phyloP scores from a whole-genome alignment of 2,329 filamentous ascomycete species.

The Tolypocladium tropicale region DNA sequence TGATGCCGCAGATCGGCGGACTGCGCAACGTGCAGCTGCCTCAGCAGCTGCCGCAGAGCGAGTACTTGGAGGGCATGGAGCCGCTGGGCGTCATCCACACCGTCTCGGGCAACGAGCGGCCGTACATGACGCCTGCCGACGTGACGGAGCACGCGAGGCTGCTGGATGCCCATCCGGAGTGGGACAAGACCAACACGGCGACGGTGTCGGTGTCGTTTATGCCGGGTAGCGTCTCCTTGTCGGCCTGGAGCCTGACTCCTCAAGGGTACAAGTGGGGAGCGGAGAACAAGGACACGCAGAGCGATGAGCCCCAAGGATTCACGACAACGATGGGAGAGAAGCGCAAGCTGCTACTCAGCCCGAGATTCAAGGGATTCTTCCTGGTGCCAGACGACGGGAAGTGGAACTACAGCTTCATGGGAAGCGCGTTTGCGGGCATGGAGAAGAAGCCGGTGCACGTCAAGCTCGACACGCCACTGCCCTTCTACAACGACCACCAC shows the following conservation, averaged over 20 bases:
- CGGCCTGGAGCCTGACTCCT: constrained; percentile 87
- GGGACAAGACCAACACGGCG: constrained; percentile 75
- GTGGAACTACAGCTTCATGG: constrained; percentile 99
- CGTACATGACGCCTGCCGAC: constrained; percentile 92
- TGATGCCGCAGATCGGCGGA: constrained; percentile 93
- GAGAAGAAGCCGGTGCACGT: constrained; percentile 89
- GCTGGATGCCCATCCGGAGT: constrained; percentile 61
- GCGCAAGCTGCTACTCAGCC: constrained; percentile 84
- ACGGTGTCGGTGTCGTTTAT: constrained; percentile 96
- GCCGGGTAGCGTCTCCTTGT: constrained; percentile 87
- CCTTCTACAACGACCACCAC: constrained; percentile 89
- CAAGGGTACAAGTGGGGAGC: constrained; percentile 93
- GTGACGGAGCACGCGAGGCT: constrained; percentile 89
- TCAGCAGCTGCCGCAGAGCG: constrained; percentile 81
- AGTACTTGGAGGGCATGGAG: constrained; percentile 78
- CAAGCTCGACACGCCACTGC: constrained; percentile 81
- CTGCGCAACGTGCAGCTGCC: constrained; percentile 87
- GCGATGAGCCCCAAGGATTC: constrained; percentile 91
- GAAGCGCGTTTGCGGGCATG: constrained; percentile 72
- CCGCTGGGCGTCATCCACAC: constrained; percentile 94
- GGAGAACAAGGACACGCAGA: constrained; percentile 86
- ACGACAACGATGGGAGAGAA: constrained; percentile 88
- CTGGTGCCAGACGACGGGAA: constrained; percentile 79
- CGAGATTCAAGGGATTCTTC: constrained; percentile 93
- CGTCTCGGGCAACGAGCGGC: constrained; percentile 84